Percentiles rank a stretch among this genome's conserved stretches.
phyloP scores from a whole-genome alignment of 139 green algal species.

The Micractinium sp. region DNA sequence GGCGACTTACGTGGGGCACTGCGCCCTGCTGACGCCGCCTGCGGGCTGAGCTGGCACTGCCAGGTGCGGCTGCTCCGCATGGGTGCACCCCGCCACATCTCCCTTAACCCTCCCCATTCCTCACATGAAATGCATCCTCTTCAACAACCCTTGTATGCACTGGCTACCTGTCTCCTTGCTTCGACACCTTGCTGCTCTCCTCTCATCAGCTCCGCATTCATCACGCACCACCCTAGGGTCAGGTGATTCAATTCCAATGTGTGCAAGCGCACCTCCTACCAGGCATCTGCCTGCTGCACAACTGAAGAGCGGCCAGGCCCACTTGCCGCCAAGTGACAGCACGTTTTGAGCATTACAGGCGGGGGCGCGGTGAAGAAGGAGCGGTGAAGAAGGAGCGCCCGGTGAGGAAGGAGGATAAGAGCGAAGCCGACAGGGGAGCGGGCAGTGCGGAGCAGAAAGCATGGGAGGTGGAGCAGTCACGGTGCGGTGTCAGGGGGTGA shows the following conservation, averaged over 20 bases:
- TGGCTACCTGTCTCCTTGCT: too few relatives aligned
- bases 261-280: too few relatives aligned
- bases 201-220: too few relatives aligned
- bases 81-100: background rate
- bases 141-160: too few relatives aligned
- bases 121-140: too few relatives aligned
- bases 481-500: background rate
- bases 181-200: too few relatives aligned
- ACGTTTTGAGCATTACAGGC: background rate
- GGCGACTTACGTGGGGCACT: background rate
- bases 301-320: too few relatives aligned
- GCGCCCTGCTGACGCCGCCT: background rate
- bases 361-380: background rate
- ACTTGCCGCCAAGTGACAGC: too few relatives aligned
- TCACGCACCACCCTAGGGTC: too few relatives aligned
- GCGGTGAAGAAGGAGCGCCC: background rate
- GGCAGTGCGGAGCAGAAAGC: background rate
- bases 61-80: too few relatives aligned
- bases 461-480: background rate
- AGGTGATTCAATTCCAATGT: too few relatives aligned
- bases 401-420: background rate
- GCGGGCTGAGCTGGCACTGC: background rate
- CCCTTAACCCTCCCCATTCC: background rate
- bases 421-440: background rate
- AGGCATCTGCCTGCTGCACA: too few relatives aligned